Evolutionary conservation across 2,329 filamentous ascomycete species (phyloP), one percentile per base, ranked within the genome.

Genomic region (Falciphora oryzae): DNA sequence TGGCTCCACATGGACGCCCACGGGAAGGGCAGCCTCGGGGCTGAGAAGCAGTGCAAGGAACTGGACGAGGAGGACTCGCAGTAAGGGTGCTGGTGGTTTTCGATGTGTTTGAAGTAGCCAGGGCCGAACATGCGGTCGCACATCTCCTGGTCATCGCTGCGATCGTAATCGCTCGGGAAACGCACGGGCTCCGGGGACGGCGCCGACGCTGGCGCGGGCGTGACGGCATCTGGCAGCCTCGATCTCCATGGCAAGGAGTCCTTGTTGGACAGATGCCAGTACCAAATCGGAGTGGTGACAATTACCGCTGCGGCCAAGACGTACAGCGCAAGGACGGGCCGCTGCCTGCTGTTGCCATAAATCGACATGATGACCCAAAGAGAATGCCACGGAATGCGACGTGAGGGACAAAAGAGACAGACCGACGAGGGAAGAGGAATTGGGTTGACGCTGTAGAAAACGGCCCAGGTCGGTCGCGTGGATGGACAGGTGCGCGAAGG

Each of bases 121-220:
- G 56, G 56, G 56, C 56, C 56, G n/a, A 57, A 57, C 56, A 57
- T 57, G 25, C 28, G n/a, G 25, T 57, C 5, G 56, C 56, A 57
- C 56, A 57, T 25, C 25, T 57, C 56, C 56, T 57, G 56, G 25
- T 57, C 56, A 14, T 28, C 18, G 56, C 56, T 57, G n/a, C 56
- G 56, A 18, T 18, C 56, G n/a, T 57, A 57, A 13, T 57, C 56
- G 16, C 38, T 50, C 38, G 38, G 38, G 16, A 50, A 50, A 18
- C 5, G 18, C 38, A 50, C 38, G 18, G 38, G 38, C 38, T 50
- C 16, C 22, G 38, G 38, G 16, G 38, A 50, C 38, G 38, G 38
- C 16, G 18, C 38, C 38, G 16, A 22, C 16, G 38, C 38, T 50
- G 38, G 38, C 4, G 38, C 38, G 38, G 16, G 38, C 6, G 38